Conservation (phyloP, 2,329 filamentous ascomycete genomes). For the Fusarium phyllophilum region DNA sequence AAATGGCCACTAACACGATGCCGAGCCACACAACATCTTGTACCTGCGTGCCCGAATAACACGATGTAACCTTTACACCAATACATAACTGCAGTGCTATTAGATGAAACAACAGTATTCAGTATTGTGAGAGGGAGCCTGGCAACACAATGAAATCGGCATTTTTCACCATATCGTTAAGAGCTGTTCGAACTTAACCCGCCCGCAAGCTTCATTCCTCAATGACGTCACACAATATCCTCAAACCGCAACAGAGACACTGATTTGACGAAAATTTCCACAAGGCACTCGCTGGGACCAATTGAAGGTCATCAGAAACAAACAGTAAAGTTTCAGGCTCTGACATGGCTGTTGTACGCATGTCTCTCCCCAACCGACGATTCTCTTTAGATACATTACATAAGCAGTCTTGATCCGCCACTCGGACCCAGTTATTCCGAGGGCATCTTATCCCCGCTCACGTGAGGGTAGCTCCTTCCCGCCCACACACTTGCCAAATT, state of each 20-base stretch:
- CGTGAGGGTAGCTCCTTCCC: conserved; percentile 48
- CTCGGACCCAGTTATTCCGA: conserved; percentile 47
- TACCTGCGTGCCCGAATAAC: conserved; percentile 11
- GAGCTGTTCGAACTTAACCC: not conserved
- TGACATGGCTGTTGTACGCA: no score
- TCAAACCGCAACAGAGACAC: fast-evolving
- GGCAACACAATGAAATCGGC: not conserved
- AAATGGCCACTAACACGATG: not conserved
- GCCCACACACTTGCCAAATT: conserved; percentile 54
- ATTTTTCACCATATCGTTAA: not conserved
- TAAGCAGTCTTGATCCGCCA: conserved; percentile 4
- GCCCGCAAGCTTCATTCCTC: not conserved
- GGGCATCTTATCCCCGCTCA: conserved; percentile 49
- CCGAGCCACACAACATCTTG: not conserved
- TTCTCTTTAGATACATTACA: not conserved
- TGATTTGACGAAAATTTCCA: fast-evolving
- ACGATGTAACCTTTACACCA: conserved; percentile 2
- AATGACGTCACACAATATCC: not conserved
- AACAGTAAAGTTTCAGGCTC: not conserved
- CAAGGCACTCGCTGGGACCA: no score
- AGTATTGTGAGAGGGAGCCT: not conserved
- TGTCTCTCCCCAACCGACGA: not conserved
- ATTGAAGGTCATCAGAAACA: not conserved
- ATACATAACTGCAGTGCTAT: fast-evolving
- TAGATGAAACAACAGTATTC: not conserved